Evolutionary conservation across 2,329 filamentous ascomycete genomes (phyloP).

Genomic region (Bipolaris bicolor): DNA sequence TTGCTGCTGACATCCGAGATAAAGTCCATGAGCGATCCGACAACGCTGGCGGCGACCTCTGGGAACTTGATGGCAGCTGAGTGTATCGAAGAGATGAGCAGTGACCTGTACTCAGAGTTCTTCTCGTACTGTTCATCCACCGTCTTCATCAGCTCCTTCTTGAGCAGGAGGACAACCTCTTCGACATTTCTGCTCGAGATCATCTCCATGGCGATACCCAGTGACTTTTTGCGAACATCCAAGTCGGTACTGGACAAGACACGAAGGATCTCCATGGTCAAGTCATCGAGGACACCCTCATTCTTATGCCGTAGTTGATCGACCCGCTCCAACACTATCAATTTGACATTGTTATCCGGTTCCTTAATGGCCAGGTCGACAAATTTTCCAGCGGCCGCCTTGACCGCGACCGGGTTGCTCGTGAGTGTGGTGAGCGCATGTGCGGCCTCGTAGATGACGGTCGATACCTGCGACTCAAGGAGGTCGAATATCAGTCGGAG

Average conservation of each 20-base stretch:
- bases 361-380: conserved; percentile 98
- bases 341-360: conserved; percentile 98
- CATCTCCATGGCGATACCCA: conserved; percentile 93
- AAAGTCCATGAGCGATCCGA: conserved; percentile 97
- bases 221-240: conserved; percentile 90
- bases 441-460: conserved; percentile 96
- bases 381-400: conserved; percentile 93
- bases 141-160: conserved; percentile 97
- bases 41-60: conserved; percentile 94
- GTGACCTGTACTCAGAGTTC: conserved; percentile 66
- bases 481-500: conserved; percentile 95
- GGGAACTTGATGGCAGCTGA: conserved; percentile 99
- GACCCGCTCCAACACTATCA: conserved; percentile 95
- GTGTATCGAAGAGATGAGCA: conserved; percentile 96
- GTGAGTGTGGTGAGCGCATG: conserved; percentile 93
- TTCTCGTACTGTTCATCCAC: conserved; percentile 99
- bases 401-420: conserved; percentile 95
- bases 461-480: conserved; percentile 88
- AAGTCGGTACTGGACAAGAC: conserved; percentile 95
- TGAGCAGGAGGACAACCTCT: conserved; percentile 92
- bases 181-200: conserved; percentile 99
- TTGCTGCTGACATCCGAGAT: conserved; percentile 99
- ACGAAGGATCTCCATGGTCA: conserved; percentile 95
- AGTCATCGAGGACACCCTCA: conserved; percentile 87
- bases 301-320: conserved; percentile 86